Evolutionary conservation across 1,284 basidiomycete genomes (phyloP), one percentile per base, ranked within the genome.

Genomic region (Boletellus deceptivus): DNA sequence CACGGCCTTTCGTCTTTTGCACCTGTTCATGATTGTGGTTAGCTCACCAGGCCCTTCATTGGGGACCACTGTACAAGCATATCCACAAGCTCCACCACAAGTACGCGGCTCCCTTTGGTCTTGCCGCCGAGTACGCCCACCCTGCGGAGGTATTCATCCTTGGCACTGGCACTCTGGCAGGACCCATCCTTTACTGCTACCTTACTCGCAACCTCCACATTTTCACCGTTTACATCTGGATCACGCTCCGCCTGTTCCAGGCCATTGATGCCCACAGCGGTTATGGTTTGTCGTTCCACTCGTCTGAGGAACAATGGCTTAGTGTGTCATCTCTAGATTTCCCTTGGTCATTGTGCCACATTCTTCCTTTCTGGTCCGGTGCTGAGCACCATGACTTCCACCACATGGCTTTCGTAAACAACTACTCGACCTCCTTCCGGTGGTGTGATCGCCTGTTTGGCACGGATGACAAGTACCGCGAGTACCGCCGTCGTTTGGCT

Each of bases 81-180:
- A 94, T 98, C 59, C 96, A 99, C 84, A 98, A 98, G 77, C 78
- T 93, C 42, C 92, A 98, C 73, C 96, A 98, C 83, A 94, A 97
- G 68, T 98, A 95, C 74, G 90, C 90, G 18, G 95, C 96, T 18
- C 96, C 96, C 0, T 98, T 98, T 67, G 96, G 96, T 62, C 84
- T 99, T 31, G 94, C 96, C 8, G 96, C 97, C 13, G 97, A 99
- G 72, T 99, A 98, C 67, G 93, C 94, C 0, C 94, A 98, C 72
- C 94, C 94, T 0, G 85, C 92, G 13, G 94, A 98, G 72, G 91
- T 95, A 49, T 82, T 95, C 70, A 94, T 97, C 61, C 86, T 97
- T 44, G 81, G 89, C 50, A 83, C 84, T 22, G 94, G 94, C 43
- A 96, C 93, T 10, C 86, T 97, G 56, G 78, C 79, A 20, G 93